Percentiles rank a stretch among this genome's conserved stretches.
Conservation (phyloP, 805 yeast species). For the Schizosaccharomyces lindneri region DNA sequence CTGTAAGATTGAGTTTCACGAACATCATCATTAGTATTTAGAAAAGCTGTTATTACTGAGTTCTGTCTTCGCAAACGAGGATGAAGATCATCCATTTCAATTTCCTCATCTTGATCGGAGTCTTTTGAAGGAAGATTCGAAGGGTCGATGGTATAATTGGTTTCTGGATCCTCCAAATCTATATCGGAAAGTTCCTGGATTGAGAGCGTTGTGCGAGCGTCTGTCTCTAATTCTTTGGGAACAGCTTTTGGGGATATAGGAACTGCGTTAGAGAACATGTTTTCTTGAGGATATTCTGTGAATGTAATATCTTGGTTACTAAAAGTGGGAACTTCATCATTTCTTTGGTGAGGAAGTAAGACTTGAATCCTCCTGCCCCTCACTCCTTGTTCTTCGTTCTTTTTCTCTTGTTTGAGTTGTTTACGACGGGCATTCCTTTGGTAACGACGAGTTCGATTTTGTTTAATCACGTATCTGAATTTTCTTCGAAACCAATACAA, state of each 20-base stretch:
- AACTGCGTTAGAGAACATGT: too few species aligned
- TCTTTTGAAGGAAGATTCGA: not conserved
- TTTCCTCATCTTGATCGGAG: not conserved
- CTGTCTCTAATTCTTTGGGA: too few species aligned
- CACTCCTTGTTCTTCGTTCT: conserved; percentile 2
- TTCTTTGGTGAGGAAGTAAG: not conserved
- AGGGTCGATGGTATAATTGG: not conserved
- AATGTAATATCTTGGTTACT: too few species aligned
- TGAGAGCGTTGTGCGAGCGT: too few species aligned
- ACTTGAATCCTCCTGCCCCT: not conserved
- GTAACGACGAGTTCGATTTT: conserved; percentile 28
- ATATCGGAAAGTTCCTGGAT: not conserved
- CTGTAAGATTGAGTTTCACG: not conserved
- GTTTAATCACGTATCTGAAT: conserved; percentile 56
- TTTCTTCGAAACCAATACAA: conserved; percentile 73
- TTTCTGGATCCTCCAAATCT: not conserved
- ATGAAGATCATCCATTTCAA: not conserved
- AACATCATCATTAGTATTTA: not conserved
- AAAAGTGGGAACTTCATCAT: too few species aligned
- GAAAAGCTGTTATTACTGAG: not conserved
- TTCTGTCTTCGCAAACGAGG: not conserved
- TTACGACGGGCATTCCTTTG: conserved; percentile 67
- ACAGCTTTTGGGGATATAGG: too few species aligned
- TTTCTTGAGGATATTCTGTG: too few species aligned
- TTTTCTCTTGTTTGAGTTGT: conserved; percentile 15